Percentiles rank a stretch among this genome's conserved stretches.
phyloP scores from a whole-genome alignment of 2,329 filamentous ascomycete genomes.

The Fusarium keratoplasticum region DNA sequence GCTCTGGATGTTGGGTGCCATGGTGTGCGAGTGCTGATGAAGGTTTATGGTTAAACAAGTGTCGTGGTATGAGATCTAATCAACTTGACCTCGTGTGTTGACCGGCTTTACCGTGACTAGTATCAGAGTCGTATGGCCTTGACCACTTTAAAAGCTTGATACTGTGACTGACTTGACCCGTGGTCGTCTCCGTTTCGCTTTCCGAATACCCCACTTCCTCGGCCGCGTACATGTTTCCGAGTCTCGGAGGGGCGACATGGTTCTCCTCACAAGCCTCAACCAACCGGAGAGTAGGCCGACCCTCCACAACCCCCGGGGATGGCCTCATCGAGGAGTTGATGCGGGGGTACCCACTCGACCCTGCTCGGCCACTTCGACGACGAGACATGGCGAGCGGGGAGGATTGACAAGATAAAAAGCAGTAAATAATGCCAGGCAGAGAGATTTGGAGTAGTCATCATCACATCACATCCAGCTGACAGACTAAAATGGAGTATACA shows the following conservation, averaged over 20 bases:
- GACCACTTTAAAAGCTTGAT: neutral
- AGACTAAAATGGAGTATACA: conserved; percentile 33
- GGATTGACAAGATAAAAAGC: neutral
- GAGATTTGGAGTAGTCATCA: neutral
- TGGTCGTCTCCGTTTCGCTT: neutral
- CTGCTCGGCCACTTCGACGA: neutral
- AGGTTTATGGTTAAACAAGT: neutral
- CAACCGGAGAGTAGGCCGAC: conserved; percentile 31
- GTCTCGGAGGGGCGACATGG: neutral
- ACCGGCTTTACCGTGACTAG: neutral
- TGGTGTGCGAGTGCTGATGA: neutral
- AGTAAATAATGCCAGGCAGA: neutral
- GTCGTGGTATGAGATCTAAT: neutral
- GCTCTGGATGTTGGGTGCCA: conserved; percentile 22
- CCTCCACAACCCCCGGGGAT: neutral
- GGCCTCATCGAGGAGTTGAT: neutral
- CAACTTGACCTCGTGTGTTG: neutral
- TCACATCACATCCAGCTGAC: neutral
- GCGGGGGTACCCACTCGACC: conserved; percentile 13
- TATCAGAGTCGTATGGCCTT: neutral
- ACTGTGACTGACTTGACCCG: neutral
- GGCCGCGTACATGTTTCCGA: conserved; percentile 5
- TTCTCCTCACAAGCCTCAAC: neutral
- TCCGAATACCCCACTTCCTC: neutral
- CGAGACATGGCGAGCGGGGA: neutral